Conservation (phyloP, 2,329 filamentous ascomycete species). For the Podosphaera aphanis region DNA sequence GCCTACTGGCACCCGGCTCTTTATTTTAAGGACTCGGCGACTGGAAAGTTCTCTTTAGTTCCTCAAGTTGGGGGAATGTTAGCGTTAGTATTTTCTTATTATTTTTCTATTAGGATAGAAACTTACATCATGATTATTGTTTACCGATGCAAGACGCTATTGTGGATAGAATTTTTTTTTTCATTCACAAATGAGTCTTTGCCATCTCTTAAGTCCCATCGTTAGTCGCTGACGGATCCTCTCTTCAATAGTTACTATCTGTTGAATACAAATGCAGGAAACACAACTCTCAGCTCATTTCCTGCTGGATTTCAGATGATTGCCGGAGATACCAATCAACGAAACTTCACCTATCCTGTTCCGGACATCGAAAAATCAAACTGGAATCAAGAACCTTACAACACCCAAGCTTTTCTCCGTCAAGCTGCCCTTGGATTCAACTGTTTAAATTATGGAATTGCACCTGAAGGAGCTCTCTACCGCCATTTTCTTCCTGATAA, state of each 20-base stretch:
- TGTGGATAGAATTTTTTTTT: not conserved
- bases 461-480: slow-evolving; percentile 35
- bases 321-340: slow-evolving; percentile 43
- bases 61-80: slow-evolving; percentile 62
- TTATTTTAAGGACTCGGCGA: slow-evolving; percentile 19
- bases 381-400: slow-evolving; percentile 34
- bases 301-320: slow-evolving; percentile 62
- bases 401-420: slow-evolving; percentile 40
- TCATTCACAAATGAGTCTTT: not conserved
- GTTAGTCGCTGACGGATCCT: not conserved
- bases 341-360: slow-evolving; percentile 44
- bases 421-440: slow-evolving; percentile 87
- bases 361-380: slow-evolving; percentile 42
- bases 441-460: slow-evolving; percentile 57
- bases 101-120: not conserved
- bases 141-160: not conserved
- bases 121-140: not conserved
- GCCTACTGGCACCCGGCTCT: slow-evolving; percentile 47
- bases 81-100: slow-evolving; percentile 33
- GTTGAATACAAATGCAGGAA: slow-evolving; percentile 33
- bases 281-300: slow-evolving; percentile 43
- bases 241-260: slow-evolving; percentile 50
- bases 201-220: not conserved
- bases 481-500: slow-evolving; percentile 69
- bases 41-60: slow-evolving; percentile 34